phyloP scores from a whole-genome alignment of 306 rosid genomes.

The Canavalia gladiata region DNA sequence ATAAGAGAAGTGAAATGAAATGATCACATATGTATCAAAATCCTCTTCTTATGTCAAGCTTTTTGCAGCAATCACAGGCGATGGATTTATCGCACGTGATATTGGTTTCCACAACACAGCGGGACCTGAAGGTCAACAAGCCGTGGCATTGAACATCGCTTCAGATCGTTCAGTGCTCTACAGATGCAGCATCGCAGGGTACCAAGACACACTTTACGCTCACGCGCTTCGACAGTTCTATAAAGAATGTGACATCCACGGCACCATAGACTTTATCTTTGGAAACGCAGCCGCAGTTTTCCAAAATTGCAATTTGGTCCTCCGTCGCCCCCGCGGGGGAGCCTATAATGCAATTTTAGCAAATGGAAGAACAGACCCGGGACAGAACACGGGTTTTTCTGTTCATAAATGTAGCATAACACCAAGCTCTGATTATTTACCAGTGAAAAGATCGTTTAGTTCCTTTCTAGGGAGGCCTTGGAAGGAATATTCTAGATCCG shows the following conservation, averaged over 20 bases:
- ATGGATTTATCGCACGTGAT: constrained; percentile 60
- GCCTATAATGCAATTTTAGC: constrained; percentile 55
- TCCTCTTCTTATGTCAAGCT: no score
- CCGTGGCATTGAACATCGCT: constrained; percentile 57
- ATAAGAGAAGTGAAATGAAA: no score
- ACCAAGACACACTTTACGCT: constrained; percentile 68
- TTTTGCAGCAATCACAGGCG: constrained; percentile 56
- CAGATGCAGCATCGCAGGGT: constrained; percentile 57
- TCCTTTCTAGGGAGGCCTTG: constrained; percentile 65
- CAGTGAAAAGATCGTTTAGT: constrained; percentile 40
- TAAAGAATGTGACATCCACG: constrained; percentile 61
- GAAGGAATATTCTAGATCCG: constrained; percentile 60
- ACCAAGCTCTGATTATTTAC: constrained; percentile 40
- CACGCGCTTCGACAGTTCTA: constrained; percentile 65
- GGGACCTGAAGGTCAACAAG: constrained; percentile 57
- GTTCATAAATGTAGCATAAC: constrained; percentile 56
- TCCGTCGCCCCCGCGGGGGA: constrained; percentile 45
- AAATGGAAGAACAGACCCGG: constrained; percentile 57
- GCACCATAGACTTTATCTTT: constrained; percentile 68
- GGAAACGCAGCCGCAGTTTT: constrained; percentile 65
- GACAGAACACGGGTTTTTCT: constrained; percentile 64
- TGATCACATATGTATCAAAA: no score
- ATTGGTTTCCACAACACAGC: constrained; percentile 65
- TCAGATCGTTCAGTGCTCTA: constrained; percentile 58
- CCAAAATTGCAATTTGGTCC: constrained; percentile 52